Evolutionary conservation across 257 asterid genomes (phyloP).

Genomic region (Salvia splendens): DNA sequence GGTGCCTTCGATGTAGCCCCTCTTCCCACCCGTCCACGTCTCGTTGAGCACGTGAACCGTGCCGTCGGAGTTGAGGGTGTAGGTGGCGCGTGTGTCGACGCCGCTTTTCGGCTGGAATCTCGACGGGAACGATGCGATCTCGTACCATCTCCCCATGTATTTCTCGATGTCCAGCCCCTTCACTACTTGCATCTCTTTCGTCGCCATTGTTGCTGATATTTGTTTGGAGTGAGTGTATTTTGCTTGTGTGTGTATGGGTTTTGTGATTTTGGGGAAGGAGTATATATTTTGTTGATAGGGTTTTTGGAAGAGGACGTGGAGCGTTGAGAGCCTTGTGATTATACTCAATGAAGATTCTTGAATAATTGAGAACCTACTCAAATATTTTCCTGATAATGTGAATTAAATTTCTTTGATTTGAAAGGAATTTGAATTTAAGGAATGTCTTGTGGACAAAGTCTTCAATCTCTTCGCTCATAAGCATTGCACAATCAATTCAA

Average conservation of each 20-base stretch:
- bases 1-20: slow-evolving; percentile 64
- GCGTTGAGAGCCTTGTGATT: slow-evolving; percentile 7
- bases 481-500: background rate
- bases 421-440: background rate
- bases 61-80: slow-evolving; percentile 65
- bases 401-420: background rate
- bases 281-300: slow-evolving; percentile 1
- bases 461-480: background rate
- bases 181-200: slow-evolving; percentile 66
- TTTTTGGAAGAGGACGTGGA: slow-evolving; percentile 20
- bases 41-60: slow-evolving; percentile 75
- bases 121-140: slow-evolving; percentile 82
- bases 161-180: slow-evolving; percentile 54
- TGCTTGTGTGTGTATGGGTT: background rate
- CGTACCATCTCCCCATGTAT: slow-evolving; percentile 97
- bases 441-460: background rate
- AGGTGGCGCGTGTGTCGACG: slow-evolving; percentile 75
- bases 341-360: background rate
- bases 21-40: slow-evolving; percentile 76
- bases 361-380: slow-evolving; percentile 19
- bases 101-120: slow-evolving; percentile 69
- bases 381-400: background rate
- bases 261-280: background rate
- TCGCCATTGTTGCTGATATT: slow-evolving; percentile 38
- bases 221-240: background rate